Evolutionary conservation across 73 alveolate genomes (phyloP), one percentile per base, ranked within the genome.

Genomic region (Effrenium voratum): DNA sequence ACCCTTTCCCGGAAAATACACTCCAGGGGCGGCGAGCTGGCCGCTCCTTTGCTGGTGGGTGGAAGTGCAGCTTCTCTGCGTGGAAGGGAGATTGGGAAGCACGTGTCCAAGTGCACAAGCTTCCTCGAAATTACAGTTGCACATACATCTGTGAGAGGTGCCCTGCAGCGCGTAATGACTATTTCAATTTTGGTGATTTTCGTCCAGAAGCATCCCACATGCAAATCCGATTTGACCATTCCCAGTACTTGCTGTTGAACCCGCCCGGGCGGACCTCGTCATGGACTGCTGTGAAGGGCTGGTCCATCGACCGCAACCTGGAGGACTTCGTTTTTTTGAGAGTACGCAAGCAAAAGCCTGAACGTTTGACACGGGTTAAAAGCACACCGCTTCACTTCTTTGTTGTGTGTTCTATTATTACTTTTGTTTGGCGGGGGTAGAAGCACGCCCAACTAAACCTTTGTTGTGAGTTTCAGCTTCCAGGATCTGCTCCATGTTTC

Each of bases 1-100:
- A 5, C 57, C 45, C 32, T 0, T 80, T 45, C 72, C 47, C 41
- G 1, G 44, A 32, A 6, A 70, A 70, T 5, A 26, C 91, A 46
- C 3, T 28, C 30, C 38, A 40, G 3, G 91, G 44, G 28, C 24
- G 32, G 3, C 24, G 66, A 30, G 91, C 91, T 49, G 91, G 91
- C 5, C 5, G 16, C 5, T 26, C 26, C 12, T 82, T 82, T 47
- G 93, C 93, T n/a, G 93, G 93, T 0, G 52, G 52, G 0, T 82
- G 50, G 50, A 10, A 43, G 5, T 28, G 36, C 30, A 76, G 76
- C 46, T 82, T 82, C 44, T 45, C 75, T 5, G 75, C 41, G 19
- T 82, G n/a, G 55, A 47, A 50, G n/a, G 93, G 93, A 3, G 93
- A 82, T 28, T 82, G 93, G 93, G 93, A 82, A 32, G 93, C 93